Conservation (phyloP, 202 grass and related monocot genomes). For the Digitaria exilis region DNA sequence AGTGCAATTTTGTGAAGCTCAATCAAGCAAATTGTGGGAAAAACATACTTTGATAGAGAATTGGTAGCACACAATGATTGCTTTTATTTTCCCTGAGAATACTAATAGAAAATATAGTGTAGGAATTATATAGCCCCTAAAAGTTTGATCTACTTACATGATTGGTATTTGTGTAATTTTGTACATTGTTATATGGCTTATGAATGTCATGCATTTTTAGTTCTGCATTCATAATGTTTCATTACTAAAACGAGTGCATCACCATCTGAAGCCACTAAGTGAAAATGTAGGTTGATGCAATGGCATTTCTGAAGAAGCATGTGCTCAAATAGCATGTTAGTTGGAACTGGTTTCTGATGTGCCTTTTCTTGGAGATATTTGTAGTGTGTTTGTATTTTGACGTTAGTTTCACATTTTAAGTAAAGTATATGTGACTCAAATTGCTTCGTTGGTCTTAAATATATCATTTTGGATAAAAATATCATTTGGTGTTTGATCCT, state of each 20-base stretch:
- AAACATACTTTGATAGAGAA: conserved; percentile 14
- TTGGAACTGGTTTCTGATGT: neutral
- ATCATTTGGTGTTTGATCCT: neutral
- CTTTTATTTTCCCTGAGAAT: neutral
- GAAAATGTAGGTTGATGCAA: neutral
- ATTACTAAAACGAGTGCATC: neutral
- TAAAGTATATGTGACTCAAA: neutral
- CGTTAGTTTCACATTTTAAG: neutral
- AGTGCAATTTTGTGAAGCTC: conserved; percentile 20
- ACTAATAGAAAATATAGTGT: neutral
- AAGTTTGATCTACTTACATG: neutral
- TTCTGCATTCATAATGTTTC: neutral
- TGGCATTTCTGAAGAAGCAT: neutral
- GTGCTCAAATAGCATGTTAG: neutral
- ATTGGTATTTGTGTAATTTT: conserved; percentile 9
- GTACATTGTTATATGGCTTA: conserved; percentile 19
- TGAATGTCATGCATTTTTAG: neutral
- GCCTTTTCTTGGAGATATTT: conserved; percentile 9
- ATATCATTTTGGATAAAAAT: neutral
- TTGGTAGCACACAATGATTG: neutral
- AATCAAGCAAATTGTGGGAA: conserved; percentile 23
- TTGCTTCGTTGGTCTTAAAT: neutral
- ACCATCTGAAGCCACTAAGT: neutral
- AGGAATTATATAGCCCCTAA: neutral
- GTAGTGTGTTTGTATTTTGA: neutral